Evolutionary conservation across 306 rosid genomes (phyloP).

Genomic region (Macrotyloma uniflorum): DNA sequence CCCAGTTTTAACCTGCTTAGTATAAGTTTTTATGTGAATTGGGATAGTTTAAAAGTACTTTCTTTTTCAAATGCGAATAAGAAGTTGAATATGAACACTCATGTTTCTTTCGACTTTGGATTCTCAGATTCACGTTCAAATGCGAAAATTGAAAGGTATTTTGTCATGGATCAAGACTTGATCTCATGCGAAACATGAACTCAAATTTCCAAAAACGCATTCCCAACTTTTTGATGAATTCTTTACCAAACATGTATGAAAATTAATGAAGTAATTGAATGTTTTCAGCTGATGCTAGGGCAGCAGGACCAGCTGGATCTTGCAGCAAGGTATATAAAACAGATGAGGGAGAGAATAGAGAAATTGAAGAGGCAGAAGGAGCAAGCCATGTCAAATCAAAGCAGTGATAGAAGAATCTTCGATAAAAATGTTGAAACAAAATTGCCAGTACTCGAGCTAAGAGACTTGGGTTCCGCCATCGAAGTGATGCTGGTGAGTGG

Average conservation of each 20-base stretch:
- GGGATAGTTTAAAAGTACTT: too few relatives aligned
- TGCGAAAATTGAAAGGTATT: too few relatives aligned
- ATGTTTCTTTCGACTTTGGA: too few relatives aligned
- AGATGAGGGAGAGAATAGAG: constrained; percentile 57
- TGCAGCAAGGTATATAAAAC: constrained; percentile 55
- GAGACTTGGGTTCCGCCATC: constrained; percentile 55
- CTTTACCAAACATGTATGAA: not conserved
- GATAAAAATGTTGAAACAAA: not conserved
- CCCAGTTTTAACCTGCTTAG: too few relatives aligned
- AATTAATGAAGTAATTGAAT: not conserved
- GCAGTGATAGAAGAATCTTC: not conserved
- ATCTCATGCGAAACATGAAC: too few relatives aligned
- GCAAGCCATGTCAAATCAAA: constrained; percentile 33
- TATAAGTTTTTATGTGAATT: too few relatives aligned
- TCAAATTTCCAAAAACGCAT: not conserved
- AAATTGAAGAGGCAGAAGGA: constrained; percentile 54
- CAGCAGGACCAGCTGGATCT: constrained; percentile 63
- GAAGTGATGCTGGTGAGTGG: constrained; percentile 64
- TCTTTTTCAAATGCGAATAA: not conserved
- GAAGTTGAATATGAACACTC: too few relatives aligned
- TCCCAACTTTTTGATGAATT: not conserved
- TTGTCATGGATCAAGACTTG: too few relatives aligned
- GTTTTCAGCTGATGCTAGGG: constrained; percentile 47
- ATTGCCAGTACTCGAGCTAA: constrained; percentile 56
- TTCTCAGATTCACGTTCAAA: too few relatives aligned